Percentiles rank a stretch among this genome's conserved stretches.
phyloP scores from a whole-genome alignment of 2,329 filamentous ascomycete genomes.

The Fusarium agapanthi region DNA sequence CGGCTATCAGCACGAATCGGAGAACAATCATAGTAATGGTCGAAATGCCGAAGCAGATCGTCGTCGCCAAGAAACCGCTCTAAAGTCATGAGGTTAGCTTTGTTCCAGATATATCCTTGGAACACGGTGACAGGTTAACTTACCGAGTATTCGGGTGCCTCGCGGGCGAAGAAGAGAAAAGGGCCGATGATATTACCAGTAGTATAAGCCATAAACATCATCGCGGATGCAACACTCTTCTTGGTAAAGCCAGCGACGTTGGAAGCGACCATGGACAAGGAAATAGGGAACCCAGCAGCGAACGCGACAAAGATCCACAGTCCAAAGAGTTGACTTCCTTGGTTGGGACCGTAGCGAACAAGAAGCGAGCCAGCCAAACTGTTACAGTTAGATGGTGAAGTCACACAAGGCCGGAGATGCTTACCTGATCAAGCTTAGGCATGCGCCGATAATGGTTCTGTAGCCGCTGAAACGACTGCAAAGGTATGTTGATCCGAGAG shows the following conservation, averaged over 20 bases:
- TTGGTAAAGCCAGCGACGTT: slow-evolving; percentile 38
- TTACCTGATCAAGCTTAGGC: slow-evolving; percentile 32
- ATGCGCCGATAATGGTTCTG: slow-evolving; percentile 28
- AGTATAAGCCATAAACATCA: slow-evolving; percentile 39
- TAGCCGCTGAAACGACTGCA: slow-evolving; percentile 33
- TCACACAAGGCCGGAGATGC: neutral
- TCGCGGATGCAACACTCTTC: slow-evolving; percentile 33
- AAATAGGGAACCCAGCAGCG: slow-evolving; percentile 33
- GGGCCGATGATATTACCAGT: slow-evolving; percentile 34
- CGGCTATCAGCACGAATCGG: slow-evolving; percentile 17
- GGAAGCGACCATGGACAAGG: slow-evolving; percentile 31
- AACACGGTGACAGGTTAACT: neutral
- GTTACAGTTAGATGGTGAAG: neutral
- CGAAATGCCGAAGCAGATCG: slow-evolving; percentile 32
- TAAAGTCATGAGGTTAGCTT: neutral
- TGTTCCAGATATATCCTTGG: fast-evolving
- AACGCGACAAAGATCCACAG: slow-evolving; percentile 34
- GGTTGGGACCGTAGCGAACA: slow-evolving; percentile 29
- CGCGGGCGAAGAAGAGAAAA: slow-evolving; percentile 32
- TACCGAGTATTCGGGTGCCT: slow-evolving; percentile 33
- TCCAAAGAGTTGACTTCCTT: slow-evolving; percentile 25
- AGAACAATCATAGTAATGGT: slow-evolving; percentile 21
- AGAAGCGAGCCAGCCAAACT: slow-evolving; percentile 33
- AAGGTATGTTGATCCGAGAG: slow-evolving; percentile 23
- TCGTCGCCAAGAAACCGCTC: slow-evolving; percentile 36